A percentile compares a stretch with the other conserved stretches of the same genome.
Conservation (phyloP, 176 grass and related monocot genomes). For the Otatea glauca region DNA sequence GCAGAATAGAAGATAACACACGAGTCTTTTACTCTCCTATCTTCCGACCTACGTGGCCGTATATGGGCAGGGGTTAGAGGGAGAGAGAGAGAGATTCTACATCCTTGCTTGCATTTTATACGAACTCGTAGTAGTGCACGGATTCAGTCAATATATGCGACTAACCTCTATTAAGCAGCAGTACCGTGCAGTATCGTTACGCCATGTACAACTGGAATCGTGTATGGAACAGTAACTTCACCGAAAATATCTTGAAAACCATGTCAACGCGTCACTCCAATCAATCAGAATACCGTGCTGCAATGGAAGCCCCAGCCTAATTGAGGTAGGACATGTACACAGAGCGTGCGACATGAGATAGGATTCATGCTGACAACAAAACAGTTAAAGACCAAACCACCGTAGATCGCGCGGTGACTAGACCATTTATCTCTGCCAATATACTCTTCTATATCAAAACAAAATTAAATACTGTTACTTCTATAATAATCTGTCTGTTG, state of each 20-base stretch:
- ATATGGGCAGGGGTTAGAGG: neutral
- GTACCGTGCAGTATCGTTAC: conserved; percentile 6
- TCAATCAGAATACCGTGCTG: neutral
- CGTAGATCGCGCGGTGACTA: neutral
- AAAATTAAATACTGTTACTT: too few relatives aligned
- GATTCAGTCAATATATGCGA: neutral
- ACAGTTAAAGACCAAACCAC: neutral
- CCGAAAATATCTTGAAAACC: conserved; percentile 6
- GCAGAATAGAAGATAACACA: neutral
- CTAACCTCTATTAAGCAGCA: neutral
- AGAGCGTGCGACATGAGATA: too few relatives aligned
- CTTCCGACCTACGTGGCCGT: neutral
- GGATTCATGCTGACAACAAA: too few relatives aligned
- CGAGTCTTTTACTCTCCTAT: neutral
- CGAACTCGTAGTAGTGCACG: neutral
- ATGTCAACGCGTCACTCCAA: neutral
- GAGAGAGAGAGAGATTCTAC: conserved; percentile 2
- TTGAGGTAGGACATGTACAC: too few relatives aligned
- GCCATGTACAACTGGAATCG: conserved; percentile 2
- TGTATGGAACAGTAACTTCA: neutral
- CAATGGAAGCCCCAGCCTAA: neutral
- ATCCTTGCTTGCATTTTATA: neutral
- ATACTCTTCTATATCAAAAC: too few relatives aligned
- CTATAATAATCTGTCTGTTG: too few relatives aligned
- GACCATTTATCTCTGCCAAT: too few relatives aligned